phyloP scores from a whole-genome alignment of 192 early-diverging fungal species.

The Rhizophagus prolifer region DNA sequence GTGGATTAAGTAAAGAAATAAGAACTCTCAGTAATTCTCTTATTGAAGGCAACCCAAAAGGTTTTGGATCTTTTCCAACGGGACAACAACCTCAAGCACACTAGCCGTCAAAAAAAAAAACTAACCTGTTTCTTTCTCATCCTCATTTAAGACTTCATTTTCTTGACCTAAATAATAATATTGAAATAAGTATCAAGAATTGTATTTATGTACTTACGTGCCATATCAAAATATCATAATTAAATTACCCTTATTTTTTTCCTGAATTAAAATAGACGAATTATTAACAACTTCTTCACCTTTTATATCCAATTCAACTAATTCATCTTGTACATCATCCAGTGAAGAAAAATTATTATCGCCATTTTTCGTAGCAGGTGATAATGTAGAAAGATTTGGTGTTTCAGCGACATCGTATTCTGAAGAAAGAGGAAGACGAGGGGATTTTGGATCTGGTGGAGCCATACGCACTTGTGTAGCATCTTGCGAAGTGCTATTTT shows the following conservation, averaged over 20 bases:
- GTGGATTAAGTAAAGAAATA: conserved; percentile 86
- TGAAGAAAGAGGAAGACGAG: conserved; percentile 14
- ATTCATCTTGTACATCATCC: conserved; percentile 1
- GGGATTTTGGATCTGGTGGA: conserved; percentile 27
- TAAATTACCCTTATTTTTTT: not conserved
- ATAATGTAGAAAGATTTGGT: not conserved
- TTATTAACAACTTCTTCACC: conserved; percentile 5
- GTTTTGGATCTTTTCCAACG: conserved; percentile 48
- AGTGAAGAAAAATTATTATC: not conserved
- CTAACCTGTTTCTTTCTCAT: conserved; percentile 26
- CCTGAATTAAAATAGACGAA: not conserved
- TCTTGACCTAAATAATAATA: not conserved
- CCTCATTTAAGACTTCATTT: not conserved
- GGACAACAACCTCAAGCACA: too few species aligned
- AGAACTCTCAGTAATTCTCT: conserved; percentile 89
- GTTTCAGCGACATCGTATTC: not conserved
- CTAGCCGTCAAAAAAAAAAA: too few species aligned
- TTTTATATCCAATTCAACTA: not conserved
- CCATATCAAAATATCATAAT: not conserved
- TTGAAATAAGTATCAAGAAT: not conserved
- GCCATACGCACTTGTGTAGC: conserved; percentile 24
- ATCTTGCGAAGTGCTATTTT: not conserved
- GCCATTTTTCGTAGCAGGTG: not conserved
- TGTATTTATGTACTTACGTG: not conserved
- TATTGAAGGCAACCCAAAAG: conserved; percentile 84